Evolutionary conservation across 306 rosid genomes (phyloP).

Genomic region (Quercus variabilis): DNA sequence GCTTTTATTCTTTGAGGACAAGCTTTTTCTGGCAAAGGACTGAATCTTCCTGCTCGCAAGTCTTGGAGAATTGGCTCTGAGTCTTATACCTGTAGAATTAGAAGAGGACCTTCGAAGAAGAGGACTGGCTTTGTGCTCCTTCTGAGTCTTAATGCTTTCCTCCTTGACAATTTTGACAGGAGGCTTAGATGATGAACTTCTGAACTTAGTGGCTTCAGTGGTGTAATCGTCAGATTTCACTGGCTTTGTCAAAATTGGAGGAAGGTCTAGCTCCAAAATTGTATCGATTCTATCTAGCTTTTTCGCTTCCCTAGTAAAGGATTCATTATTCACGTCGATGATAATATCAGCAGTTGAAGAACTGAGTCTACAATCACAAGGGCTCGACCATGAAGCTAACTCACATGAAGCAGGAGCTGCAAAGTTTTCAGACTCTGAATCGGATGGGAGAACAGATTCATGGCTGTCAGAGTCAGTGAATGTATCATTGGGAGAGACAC

Average conservation of each 20-base stretch:
- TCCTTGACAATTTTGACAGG: constrained; percentile 31
- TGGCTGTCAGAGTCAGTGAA: constrained; percentile 41
- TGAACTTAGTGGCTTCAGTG: no score
- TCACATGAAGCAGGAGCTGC: constrained; percentile 39
- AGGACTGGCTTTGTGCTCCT: constrained; percentile 22
- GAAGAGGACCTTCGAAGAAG: constrained; percentile 34
- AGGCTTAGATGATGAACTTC: no score
- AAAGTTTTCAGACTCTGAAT: constrained; percentile 41
- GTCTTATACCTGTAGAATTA: constrained; percentile 53
- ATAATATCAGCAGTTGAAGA: constrained; percentile 67
- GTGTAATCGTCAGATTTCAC: constrained; percentile 3
- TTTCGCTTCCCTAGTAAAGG: constrained; percentile 35
- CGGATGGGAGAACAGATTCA: constrained; percentile 46
- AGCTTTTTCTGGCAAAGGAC: constrained; percentile 50
- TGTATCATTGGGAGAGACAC: constrained; percentile 43
- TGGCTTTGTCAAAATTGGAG: constrained; percentile 62
- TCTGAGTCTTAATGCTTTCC: constrained; percentile 32
- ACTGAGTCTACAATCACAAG: constrained; percentile 59
- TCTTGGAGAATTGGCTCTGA: constrained; percentile 70
- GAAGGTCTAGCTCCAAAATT: constrained; percentile 50
- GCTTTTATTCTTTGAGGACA: constrained; percentile 43
- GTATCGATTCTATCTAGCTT: constrained; percentile 40
- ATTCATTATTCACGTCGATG: constrained; percentile 59
- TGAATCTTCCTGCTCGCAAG: constrained; percentile 54
- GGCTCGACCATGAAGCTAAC: constrained; percentile 22